Evolutionary conservation across 768 basidiomycete genomes (phyloP).

Genomic region (Chalciporus sphaerocephalus): DNA sequence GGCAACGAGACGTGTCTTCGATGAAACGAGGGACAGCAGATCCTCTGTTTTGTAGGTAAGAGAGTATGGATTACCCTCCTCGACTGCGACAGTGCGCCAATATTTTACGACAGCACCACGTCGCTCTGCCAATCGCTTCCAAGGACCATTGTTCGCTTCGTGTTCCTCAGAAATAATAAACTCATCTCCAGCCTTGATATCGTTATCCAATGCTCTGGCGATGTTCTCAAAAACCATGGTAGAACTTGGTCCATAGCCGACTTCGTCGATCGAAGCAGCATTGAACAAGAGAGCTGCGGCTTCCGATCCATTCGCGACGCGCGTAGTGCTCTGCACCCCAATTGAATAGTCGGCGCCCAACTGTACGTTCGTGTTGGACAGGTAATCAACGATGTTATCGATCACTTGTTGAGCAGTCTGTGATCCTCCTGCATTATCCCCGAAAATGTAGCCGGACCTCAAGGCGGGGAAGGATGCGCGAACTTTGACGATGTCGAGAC

Average conservation of each 20-base stretch:
- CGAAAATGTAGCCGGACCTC: constrained; percentile 57
- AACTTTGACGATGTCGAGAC: constrained; percentile 46
- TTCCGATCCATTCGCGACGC: constrained; percentile 46
- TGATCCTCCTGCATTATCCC: constrained; percentile 76
- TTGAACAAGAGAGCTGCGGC: constrained; percentile 60
- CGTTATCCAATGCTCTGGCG: constrained; percentile 53
- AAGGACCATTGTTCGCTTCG: constrained; percentile 75
- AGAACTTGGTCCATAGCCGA: constrained; percentile 63
- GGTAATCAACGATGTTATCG: constrained; percentile 61
- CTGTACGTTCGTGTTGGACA: constrained; percentile 69
- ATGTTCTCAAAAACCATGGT: constrained; percentile 70
- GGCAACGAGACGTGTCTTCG: constrained; percentile 67
- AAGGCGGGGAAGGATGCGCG: constrained; percentile 64
- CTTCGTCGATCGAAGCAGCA: constrained; percentile 56
- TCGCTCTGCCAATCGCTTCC: constrained; percentile 69
- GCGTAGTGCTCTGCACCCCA: constrained; percentile 48
- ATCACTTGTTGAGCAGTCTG: constrained; percentile 54
- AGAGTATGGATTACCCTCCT: constrained; percentile 62
- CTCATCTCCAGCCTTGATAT: constrained; percentile 59
- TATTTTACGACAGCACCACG: constrained; percentile 50
- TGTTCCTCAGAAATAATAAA: constrained; percentile 78
- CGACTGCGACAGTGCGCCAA: constrained; percentile 51
- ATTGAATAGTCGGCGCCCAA: constrained; percentile 67
- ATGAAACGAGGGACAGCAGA: constrained; percentile 57
- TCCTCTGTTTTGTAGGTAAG: constrained; percentile 50